Evolutionary conservation across 1,284 basidiomycete genomes (phyloP).

Genomic region (Coniferiporia weirii): DNA sequence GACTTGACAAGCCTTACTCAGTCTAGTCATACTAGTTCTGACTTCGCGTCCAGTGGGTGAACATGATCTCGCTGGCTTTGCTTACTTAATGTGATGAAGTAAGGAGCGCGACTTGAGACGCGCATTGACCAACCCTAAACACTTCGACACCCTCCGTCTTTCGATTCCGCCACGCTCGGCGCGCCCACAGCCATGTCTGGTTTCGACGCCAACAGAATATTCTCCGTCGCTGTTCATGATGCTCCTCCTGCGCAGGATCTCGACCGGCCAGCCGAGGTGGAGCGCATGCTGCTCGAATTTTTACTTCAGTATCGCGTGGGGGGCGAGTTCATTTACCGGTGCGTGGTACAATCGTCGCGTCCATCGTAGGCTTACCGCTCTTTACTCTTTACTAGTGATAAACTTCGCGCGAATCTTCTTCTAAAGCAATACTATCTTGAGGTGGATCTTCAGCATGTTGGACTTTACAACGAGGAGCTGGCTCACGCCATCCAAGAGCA

Average conservation of each 20-base stretch:
- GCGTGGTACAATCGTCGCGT: slow-evolving; percentile 23
- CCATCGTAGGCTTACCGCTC: not conserved
- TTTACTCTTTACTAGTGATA: slow-evolving; percentile 55
- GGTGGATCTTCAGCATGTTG: slow-evolving; percentile 87
- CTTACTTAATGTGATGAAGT: not conserved
- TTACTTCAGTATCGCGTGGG: slow-evolving; percentile 82
- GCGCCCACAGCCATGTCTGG: slow-evolving; percentile 41
- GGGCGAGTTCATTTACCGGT: slow-evolving; percentile 87
- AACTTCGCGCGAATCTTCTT: slow-evolving; percentile 84
- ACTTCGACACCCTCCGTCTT: not conserved
- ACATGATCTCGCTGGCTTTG: no score
- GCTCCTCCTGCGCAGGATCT: slow-evolving; percentile 45
- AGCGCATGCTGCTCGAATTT: slow-evolving; percentile 80
- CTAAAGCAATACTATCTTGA: slow-evolving; percentile 91
- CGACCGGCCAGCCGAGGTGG: slow-evolving; percentile 74
- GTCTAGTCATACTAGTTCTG: no score
- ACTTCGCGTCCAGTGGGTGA: no score
- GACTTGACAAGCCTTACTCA: no score
- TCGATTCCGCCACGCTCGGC: not conserved
- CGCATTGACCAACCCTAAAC: slow-evolving; percentile 8
- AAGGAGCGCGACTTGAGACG: not conserved
- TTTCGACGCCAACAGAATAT: slow-evolving; percentile 77
- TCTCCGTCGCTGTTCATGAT: slow-evolving; percentile 70
- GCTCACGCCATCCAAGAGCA: slow-evolving; percentile 87
- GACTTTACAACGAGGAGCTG: slow-evolving; percentile 90